Evolutionary conservation across 805 yeast genomes (phyloP).

Genomic region (Jamesozyma spencerorum): DNA sequence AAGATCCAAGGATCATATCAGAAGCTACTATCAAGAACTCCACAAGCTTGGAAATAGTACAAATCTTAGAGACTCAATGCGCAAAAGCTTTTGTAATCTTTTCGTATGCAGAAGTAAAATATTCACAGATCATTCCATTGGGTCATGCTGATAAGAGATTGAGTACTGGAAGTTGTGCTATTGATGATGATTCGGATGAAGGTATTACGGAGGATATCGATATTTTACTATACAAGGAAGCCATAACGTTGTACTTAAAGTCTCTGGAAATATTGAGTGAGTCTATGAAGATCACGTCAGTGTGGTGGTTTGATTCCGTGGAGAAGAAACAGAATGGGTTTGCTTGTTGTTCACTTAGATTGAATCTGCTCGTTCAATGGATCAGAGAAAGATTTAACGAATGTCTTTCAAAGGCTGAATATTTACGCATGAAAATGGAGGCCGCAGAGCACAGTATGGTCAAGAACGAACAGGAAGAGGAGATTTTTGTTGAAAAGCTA

Average conservation of each 20-base stretch:
- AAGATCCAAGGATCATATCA: not conserved
- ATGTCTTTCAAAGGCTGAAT: slow-evolving; percentile 80
- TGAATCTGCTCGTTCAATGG: slow-evolving; percentile 80
- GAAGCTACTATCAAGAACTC: slow-evolving; percentile 11
- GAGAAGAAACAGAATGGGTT: slow-evolving; percentile 23
- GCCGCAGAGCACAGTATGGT: slow-evolving; percentile 3
- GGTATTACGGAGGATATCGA: not conserved
- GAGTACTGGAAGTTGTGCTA: slow-evolving; percentile 29
- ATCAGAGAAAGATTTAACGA: slow-evolving; percentile 82
- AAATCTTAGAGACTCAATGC: slow-evolving; percentile 60
- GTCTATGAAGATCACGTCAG: slow-evolving; percentile 78
- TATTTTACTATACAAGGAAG: slow-evolving; percentile 59
- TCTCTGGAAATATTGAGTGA: slow-evolving; percentile 70
- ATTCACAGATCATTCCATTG: slow-evolving; percentile 66
- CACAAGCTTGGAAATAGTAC: slow-evolving; percentile 24
- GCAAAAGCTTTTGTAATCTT: slow-evolving; percentile 87
- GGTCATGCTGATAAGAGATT: slow-evolving; percentile 8
- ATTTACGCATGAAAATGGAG: slow-evolving; percentile 45
- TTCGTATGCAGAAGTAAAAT: slow-evolving; percentile 85
- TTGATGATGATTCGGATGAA: slow-evolving; percentile 22
- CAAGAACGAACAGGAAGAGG: slow-evolving; percentile 9
- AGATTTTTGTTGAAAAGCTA: slow-evolving; percentile 67
- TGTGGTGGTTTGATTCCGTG: slow-evolving; percentile 70
- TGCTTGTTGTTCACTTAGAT: slow-evolving; percentile 30
- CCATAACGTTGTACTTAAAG: slow-evolving; percentile 76